Conservation (phyloP, 1,139 yeast species). For the Yamadazyma buinensis region DNA sequence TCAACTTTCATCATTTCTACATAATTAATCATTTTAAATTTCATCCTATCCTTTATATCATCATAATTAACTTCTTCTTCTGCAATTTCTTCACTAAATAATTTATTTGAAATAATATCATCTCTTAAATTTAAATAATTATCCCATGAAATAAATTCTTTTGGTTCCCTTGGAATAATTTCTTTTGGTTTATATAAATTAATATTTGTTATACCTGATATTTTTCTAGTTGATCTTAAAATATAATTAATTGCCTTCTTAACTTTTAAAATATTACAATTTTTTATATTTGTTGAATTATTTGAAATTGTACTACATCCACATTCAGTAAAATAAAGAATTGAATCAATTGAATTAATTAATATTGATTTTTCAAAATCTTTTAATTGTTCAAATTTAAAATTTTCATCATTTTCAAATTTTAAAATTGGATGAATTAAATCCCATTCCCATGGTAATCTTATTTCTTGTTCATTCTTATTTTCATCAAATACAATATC, state of each 20-base stretch:
- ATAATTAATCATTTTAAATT: neutral
- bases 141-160: slow-evolving; percentile 37
- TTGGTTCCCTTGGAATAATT: slow-evolving; percentile 29
- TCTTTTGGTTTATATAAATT: slow-evolving; percentile 39
- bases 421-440: slow-evolving; percentile 64
- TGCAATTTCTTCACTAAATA: slow-evolving; percentile 16
- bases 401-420: slow-evolving; percentile 26
- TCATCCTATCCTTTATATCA: slow-evolving; percentile 1
- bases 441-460: slow-evolving; percentile 91
- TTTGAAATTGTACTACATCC: slow-evolving; percentile 58
- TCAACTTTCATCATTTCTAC: neutral
- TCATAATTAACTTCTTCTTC: slow-evolving; percentile 4
- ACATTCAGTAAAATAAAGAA: slow-evolving; percentile 53
- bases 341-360: slow-evolving; percentile 57
- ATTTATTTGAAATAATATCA: slow-evolving; percentile 21
- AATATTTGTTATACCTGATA: slow-evolving; percentile 38
- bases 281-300: slow-evolving; percentile 23
- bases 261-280: slow-evolving; percentile 57
- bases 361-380: slow-evolving; percentile 51
- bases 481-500: slow-evolving; percentile 39
- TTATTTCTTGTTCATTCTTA: slow-evolving; percentile 53
- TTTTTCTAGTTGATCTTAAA: slow-evolving; percentile 55
- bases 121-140: slow-evolving; percentile 34
- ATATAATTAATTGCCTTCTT: slow-evolving; percentile 59
- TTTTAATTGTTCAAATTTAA: slow-evolving; percentile 45